Evolutionary conservation across 768 basidiomycete species (phyloP), one percentile per base, ranked within the genome.

Genomic region (Serendipita vermifera): DNA sequence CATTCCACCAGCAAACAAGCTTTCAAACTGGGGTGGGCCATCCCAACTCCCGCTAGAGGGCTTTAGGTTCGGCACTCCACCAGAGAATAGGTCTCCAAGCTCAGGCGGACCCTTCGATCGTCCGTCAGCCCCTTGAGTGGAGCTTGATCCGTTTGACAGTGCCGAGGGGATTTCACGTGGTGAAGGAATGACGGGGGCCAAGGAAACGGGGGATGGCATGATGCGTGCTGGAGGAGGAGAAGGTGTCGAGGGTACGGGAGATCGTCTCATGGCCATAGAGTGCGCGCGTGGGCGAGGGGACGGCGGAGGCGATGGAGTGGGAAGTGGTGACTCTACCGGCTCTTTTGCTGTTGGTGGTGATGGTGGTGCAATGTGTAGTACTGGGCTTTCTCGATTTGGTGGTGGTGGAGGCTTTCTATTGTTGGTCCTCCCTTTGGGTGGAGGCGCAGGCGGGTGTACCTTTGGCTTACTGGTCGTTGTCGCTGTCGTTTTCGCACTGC

Each of bases 301-400:
- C 1, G 64, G 65, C 27, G 71, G 65, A 20, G 69, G 66, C 2
- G 70, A 71, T 2, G 74, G 73, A 14, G 78, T 71, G 7, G 77
- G 75, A 0, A 76, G 75, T 0, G 46, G 46, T 5, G 46, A 31
- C 27, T 22, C 22, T 7, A 11, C 26, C 13, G 78, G 70, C 3
- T 77, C 71, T 13, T 77, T 74, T 0, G 79, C 78, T 3, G 82
- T 76, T 1, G 82, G 65, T 57, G 61, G 59, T 58, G 61, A 64
- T 61, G 61, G 62, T 61, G 61, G 62, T 1, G 68, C 64, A 56
- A 65, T 65, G 24, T 53, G 59, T 55, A 66, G 62, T 13, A 33
- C 39, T 2, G 51, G 48, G 20, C 66, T 63, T 38, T 68, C 63
- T 3, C 64, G 62, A 3, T 69, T 62, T 3, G 72, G 69, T 14